Conservation (phyloP, 495 filamentous ascomycete genomes). For the Aspergillus panamensis region DNA sequence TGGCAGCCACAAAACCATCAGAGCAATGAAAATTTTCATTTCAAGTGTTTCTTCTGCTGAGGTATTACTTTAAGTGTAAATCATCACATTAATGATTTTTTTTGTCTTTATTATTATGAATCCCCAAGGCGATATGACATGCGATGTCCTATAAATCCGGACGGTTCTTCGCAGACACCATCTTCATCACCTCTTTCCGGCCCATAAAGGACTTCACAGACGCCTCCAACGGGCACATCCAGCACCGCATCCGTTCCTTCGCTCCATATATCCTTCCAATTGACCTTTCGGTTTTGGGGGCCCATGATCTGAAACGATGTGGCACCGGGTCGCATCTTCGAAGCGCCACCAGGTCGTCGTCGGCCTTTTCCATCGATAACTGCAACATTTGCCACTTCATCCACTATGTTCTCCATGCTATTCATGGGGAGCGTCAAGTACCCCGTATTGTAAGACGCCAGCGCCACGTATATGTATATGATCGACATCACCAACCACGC, state of each 20-base stretch:
- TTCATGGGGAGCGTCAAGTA: conserved; percentile 78
- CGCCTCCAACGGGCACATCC: conserved; percentile 93
- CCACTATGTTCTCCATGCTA: conserved; percentile 85
- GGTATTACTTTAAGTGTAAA: neutral
- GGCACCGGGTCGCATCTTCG: conserved; percentile 45
- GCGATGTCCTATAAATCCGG: neutral
- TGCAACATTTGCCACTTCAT: conserved; percentile 82
- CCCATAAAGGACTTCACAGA: conserved; percentile 79
- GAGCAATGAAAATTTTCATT: too few species aligned
- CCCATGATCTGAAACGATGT: conserved; percentile 48
- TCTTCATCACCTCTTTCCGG: conserved; percentile 42
- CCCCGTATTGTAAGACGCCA: conserved; percentile 86
- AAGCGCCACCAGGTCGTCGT: conserved; percentile 45
- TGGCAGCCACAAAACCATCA: too few species aligned
- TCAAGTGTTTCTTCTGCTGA: neutral
- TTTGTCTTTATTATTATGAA: neutral
- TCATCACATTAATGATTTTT: neutral
- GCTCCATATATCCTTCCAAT: conserved; percentile 80
- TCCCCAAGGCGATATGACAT: neutral
- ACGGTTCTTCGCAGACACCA: conserved; percentile 20
- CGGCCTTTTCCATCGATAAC: conserved; percentile 70
- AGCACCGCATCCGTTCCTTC: conserved; percentile 95
- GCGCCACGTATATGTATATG: conserved; percentile 89
- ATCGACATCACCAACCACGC: conserved; percentile 84
- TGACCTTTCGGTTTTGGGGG: conserved; percentile 49